These are phyloP conservation scores for Yamadazyma sp. DNA, from an alignment of 1,139 yeast species.

Conservation along the genomic window DNA sequence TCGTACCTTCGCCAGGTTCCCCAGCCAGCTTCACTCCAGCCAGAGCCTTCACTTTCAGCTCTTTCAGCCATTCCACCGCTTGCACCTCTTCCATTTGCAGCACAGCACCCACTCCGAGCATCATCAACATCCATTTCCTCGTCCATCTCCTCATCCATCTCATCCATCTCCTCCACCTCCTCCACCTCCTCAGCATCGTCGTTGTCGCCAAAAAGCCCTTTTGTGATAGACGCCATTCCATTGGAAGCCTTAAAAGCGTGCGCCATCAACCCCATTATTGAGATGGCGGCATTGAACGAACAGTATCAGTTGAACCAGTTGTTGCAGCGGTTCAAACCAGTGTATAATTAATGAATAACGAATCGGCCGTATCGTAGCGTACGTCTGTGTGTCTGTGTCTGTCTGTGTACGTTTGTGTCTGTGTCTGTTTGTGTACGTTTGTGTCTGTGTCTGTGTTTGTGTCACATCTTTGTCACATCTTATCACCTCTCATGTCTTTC, in stretches of 20 bases:
- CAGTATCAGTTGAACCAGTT: conserved; percentile 39
- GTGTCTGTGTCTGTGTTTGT: neutral
- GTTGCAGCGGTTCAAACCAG: conserved; percentile 19
- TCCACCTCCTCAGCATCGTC: conserved; percentile 11
- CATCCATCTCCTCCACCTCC: too few relatives aligned
- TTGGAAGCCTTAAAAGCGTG: too few relatives aligned
- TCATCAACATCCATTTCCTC: too few relatives aligned
- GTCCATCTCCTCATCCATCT: too few relatives aligned
- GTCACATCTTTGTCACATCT: too few relatives aligned
- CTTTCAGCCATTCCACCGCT: too few relatives aligned
- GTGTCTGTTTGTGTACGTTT: neutral
- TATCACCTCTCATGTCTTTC: too few relatives aligned
- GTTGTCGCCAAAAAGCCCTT: conserved; percentile 7
- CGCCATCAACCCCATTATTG: conserved; percentile 45
- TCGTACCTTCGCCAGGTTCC: too few relatives aligned
- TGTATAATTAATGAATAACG: conserved; percentile 10
- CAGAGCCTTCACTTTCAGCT: conserved; percentile 3
- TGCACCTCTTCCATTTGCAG: conserved; percentile 2
- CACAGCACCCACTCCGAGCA: too few relatives aligned
- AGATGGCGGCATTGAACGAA: conserved; percentile 42
- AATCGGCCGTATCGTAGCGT: neutral
- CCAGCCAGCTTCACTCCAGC: too few relatives aligned
- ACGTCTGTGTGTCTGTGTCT: neutral
- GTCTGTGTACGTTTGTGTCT: neutral
- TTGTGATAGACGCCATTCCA: conserved; percentile 35